A percentile compares a stretch with the other conserved stretches of the same genome.
Evolutionary conservation across 257 asterid genomes (phyloP).

Genomic region (Fraxinus quadrangulata): DNA sequence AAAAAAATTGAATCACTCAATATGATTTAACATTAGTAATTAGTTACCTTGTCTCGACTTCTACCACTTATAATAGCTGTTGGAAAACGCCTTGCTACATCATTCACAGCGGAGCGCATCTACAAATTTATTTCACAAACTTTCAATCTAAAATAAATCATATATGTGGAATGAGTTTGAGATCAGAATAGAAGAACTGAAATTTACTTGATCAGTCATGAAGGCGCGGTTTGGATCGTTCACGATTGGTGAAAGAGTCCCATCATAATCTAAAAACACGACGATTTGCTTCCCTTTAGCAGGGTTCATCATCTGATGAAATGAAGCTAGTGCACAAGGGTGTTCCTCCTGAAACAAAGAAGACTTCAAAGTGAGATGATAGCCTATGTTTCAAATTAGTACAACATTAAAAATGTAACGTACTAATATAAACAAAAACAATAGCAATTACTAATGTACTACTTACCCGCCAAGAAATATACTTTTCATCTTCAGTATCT

Average conservation of each 20-base stretch:
- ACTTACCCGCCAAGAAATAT: constrained; percentile 65
- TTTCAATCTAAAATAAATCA: neutral
- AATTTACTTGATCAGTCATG: constrained; percentile 75
- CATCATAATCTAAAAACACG: constrained; percentile 81
- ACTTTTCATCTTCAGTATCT: constrained; percentile 26
- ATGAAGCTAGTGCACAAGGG: constrained; percentile 62
- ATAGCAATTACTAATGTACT: too few species aligned
- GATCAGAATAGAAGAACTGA: too few species aligned
- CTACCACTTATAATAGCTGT: constrained; percentile 89
- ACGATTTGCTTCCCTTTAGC: constrained; percentile 52
- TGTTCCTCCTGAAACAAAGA: constrained; percentile 43
- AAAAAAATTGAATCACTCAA: neutral
- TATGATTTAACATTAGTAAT: neutral
- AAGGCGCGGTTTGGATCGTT: constrained; percentile 75
- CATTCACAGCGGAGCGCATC: constrained; percentile 75
- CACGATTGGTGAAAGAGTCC: constrained; percentile 81
- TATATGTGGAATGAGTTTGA: neutral
- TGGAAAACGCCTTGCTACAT: constrained; percentile 68
- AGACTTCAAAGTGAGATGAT: too few species aligned
- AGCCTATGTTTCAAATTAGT: too few species aligned
- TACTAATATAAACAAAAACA: too few species aligned
- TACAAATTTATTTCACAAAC: constrained; percentile 23
- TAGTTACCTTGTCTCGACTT: constrained; percentile 70
- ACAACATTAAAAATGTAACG: neutral
- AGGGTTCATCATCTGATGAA: constrained; percentile 33